Conservation (phyloP, 495 filamentous ascomycete species). For the Peziza echinospora region DNA sequence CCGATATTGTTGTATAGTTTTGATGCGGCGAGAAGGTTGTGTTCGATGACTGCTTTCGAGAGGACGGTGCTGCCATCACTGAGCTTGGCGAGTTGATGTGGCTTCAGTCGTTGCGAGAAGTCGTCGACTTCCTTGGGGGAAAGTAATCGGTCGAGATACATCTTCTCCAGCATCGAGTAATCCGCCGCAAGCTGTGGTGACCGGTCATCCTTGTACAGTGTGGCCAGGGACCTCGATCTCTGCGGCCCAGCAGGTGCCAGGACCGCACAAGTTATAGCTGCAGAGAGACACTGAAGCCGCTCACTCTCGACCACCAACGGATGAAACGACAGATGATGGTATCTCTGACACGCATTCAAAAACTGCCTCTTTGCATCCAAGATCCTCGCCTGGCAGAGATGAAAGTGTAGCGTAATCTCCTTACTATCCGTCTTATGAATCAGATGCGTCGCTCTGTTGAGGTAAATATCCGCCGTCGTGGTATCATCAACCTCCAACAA, state of each 20-base stretch:
- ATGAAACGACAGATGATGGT: constrained; percentile 64
- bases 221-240: constrained; percentile 54
- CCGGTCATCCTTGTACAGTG: constrained; percentile 86
- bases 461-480: constrained; percentile 57
- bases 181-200: constrained; percentile 45
- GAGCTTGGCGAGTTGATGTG: constrained; percentile 76
- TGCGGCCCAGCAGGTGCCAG: constrained; percentile 77
- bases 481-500: constrained; percentile 90
- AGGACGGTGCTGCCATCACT: constrained; percentile 81
- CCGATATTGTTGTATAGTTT: constrained; percentile 78
- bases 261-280: constrained; percentile 87
- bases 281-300: constrained; percentile 57
- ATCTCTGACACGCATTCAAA: constrained; percentile 68
- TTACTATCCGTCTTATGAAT: constrained; percentile 56
- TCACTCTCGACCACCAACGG: constrained; percentile 62
- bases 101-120: constrained; percentile 57
- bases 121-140: constrained; percentile 58
- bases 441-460: constrained; percentile 83
- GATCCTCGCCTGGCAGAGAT: constrained; percentile 79
- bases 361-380: constrained; percentile 76
- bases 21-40: constrained; percentile 74
- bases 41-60: constrained; percentile 84
- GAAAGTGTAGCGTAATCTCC: constrained; percentile 57
- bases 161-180: constrained; percentile 84
- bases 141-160: constrained; percentile 80